These are phyloP conservation scores for Poteriospumella lacustris DNA, from an alignment of 108 stramenopile species.

Conservation along the genomic window DNA sequence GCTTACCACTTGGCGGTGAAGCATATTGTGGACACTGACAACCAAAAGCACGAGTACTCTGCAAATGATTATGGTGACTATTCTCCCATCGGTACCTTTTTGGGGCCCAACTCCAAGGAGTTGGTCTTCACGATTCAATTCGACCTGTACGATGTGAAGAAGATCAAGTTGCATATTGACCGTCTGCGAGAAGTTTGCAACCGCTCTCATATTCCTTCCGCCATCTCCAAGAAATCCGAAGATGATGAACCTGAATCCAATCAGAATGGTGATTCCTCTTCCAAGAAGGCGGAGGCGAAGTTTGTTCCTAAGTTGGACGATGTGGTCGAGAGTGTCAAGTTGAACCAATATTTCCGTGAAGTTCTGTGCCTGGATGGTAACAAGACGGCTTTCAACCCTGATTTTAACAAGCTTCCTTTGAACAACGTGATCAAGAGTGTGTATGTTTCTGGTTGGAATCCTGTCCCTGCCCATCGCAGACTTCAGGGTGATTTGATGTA, in stretches of 20 bases:
- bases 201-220: background rate
- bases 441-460: conserved; percentile 72
- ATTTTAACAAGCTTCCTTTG: background rate
- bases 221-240: background rate
- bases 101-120: background rate
- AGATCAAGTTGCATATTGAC: background rate
- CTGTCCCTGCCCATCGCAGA: conserved; percentile 71
- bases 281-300: background rate
- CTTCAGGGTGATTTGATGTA: conserved; percentile 87
- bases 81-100: background rate
- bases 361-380: background rate
- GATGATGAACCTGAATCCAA: background rate
- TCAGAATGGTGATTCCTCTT: background rate
- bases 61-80: background rate
- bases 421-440: conserved; percentile 34
- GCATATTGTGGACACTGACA: background rate
- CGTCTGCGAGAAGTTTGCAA: background rate
- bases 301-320: background rate
- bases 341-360: background rate
- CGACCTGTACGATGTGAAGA: background rate
- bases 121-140: background rate
- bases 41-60: background rate
- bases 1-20: background rate
- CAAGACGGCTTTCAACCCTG: background rate
- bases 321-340: background rate